Conservation (phyloP, 192 early-diverging fungal genomes). For the Coemansia asiatica region DNA sequence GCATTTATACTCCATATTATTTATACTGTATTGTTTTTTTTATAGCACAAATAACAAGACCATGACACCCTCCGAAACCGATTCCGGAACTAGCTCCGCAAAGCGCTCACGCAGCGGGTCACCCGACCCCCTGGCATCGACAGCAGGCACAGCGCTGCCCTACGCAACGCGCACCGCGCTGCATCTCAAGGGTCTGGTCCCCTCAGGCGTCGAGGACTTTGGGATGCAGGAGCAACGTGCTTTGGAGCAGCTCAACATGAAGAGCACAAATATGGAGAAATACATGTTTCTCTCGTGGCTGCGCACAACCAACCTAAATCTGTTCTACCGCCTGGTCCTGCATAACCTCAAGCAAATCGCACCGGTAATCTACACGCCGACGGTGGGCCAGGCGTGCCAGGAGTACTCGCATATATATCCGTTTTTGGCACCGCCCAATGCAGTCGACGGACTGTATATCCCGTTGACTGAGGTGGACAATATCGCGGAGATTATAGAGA, state of each 20-base stretch:
- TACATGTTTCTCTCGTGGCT: constrained; percentile 82
- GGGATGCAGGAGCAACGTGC: constrained; percentile 72
- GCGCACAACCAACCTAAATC: constrained; percentile 70
- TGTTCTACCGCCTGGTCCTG: constrained; percentile 81
- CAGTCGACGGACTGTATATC: constrained; percentile 82
- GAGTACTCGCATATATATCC: constrained; percentile 87
- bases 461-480: constrained; percentile 72
- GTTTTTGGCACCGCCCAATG: constrained; percentile 70
- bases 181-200: constrained; percentile 69
- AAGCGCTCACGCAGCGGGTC: constrained; percentile 39
- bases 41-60: not conserved
- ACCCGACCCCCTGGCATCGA: constrained; percentile 36
- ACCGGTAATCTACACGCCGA: constrained; percentile 79
- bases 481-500: constrained; percentile 71
- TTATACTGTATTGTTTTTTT: not conserved
- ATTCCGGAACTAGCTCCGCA: constrained; percentile 27
- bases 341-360: constrained; percentile 76
- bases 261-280: constrained; percentile 72
- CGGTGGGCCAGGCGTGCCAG: constrained; percentile 77
- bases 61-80: constrained; percentile 1
- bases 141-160: constrained; percentile 30
- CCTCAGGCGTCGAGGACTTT: constrained; percentile 70
- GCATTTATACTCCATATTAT: not conserved
- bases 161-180: constrained; percentile 57
- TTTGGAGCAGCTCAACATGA: constrained; percentile 65